phyloP scores from a whole-genome alignment of 2,329 filamentous ascomycete genomes.

The Alternaria sp. region DNA sequence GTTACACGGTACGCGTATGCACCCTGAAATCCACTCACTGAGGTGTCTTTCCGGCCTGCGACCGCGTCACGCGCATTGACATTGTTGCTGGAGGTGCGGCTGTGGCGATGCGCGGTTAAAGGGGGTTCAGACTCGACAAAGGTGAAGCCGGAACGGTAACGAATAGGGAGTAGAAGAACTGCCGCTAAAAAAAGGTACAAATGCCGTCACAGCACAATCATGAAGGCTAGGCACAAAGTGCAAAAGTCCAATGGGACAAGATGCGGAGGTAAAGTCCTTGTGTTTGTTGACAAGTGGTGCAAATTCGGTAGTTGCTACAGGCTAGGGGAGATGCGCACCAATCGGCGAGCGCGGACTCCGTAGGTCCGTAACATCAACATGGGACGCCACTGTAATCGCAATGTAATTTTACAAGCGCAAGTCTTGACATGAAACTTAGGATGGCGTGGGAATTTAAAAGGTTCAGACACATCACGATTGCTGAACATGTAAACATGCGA shows the following conservation, averaged over 20 bases:
- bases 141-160: not conserved
- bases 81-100: slow-evolving; percentile 34
- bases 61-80: slow-evolving; percentile 56
- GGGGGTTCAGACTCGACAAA: slow-evolving; percentile 17
- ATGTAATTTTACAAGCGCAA: not conserved
- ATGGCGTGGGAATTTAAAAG: too few species aligned
- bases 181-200: slow-evolving; percentile 10
- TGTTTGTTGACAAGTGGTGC: slow-evolving; percentile 37
- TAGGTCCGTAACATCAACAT: slow-evolving; percentile 4
- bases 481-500: not conserved
- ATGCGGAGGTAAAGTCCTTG: slow-evolving; percentile 6
- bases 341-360: slow-evolving; percentile 10
- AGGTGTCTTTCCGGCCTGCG: slow-evolving; percentile 59
- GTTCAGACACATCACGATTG: not conserved
- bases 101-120: slow-evolving; percentile 29
- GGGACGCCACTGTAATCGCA: not conserved
- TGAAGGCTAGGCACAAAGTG: slow-evolving; percentile 9
- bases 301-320: slow-evolving; percentile 22
- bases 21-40: slow-evolving; percentile 47
- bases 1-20: not conserved
- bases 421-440: not conserved
- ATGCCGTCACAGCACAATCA: slow-evolving; percentile 22
- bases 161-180: not conserved
- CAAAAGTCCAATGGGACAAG: slow-evolving; percentile 19
- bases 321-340: slow-evolving; percentile 9